Evolutionary conservation across 495 filamentous ascomycete species (phyloP), one percentile per base, ranked within the genome.

Genomic region (Aspergillus olivimuriae): DNA sequence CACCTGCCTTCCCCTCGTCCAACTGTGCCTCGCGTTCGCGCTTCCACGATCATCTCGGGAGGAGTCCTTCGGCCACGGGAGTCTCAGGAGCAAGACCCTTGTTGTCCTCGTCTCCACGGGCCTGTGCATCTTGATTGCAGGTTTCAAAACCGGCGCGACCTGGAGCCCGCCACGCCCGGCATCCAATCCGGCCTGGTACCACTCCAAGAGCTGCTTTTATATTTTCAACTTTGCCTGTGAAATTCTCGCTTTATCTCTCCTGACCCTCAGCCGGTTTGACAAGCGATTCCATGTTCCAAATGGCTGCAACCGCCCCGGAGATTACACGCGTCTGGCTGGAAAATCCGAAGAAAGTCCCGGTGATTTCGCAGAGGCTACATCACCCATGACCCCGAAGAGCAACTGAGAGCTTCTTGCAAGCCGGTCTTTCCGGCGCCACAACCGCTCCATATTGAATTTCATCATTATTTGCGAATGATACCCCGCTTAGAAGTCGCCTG

Each of bases 151-250:
- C 24, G 84, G 70, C 1, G 76, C 70, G 0, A 65, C 51, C 23
- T 88, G 76, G 63, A 65, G 71, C 35, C 58, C 73, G 0, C 54
- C 62, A 1, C 68, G 77, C 4, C 83, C 81, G 0, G 34, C 52
- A 8, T 58, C 39, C 4, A 28, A 84, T 24, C 83, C 86, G 9
- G 73, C 79, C 2, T 83, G 79, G 73, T 92, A 83, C 47, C 73
- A 84, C 48, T 65, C 58, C 46, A 83, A 83, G 51, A 74, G 78
- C 2, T 78, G 76, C 52, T 95, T 92, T 64, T 95, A 89, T 62
- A 55, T 80, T 51, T 89, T 94, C 69, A 79, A 83, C 56, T 89
- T 89, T 49, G 66, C 61, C 1, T 66, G 88, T 10, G 90, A 96
- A 62, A 60, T 88, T 19, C 16, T 81, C 3, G 77, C 91, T 10